Conservation (phyloP, 768 basidiomycete genomes). For the Pulveroboletus sp. region DNA sequence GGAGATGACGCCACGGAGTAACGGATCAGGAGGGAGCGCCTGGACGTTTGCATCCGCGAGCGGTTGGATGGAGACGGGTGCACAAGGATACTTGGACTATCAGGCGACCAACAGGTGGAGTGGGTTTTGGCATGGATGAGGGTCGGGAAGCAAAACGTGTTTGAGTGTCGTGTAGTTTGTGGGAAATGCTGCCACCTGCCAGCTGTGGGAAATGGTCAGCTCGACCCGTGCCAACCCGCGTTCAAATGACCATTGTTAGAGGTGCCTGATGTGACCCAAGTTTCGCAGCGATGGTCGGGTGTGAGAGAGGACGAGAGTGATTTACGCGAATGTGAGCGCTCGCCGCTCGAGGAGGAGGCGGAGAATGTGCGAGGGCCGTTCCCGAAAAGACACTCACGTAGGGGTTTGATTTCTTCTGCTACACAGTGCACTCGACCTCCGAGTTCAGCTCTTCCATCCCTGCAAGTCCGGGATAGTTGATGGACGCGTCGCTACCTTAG, state of each 20-base stretch:
- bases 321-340: too few species aligned
- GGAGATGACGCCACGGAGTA: conserved; percentile 15
- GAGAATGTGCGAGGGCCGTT: not conserved
- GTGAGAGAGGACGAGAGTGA: not conserved
- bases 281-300: not conserved
- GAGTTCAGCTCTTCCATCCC: not conserved
- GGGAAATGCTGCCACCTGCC: not conserved
- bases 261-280: too few species aligned
- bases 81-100: conserved; percentile 1
- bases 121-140: conserved; percentile 16
- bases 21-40: conserved; percentile 10
- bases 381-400: not conserved
- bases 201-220: not conserved
- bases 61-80: conserved; percentile 3
- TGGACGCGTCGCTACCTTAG: not conserved
- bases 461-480: not conserved
- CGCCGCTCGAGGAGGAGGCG: too few species aligned
- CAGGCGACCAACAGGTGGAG: conserved; percentile 17
- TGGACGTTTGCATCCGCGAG: conserved; percentile 20
- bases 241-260: too few species aligned
- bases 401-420: not conserved
- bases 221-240: not conserved
- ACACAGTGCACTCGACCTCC: not conserved
- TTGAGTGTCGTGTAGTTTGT: not conserved
- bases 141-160: too few species aligned